A percentile compares a stretch with the other conserved stretches of the same genome.
Conservation (phyloP, 257 asterid genomes). For the Ligustrum vulgare region DNA sequence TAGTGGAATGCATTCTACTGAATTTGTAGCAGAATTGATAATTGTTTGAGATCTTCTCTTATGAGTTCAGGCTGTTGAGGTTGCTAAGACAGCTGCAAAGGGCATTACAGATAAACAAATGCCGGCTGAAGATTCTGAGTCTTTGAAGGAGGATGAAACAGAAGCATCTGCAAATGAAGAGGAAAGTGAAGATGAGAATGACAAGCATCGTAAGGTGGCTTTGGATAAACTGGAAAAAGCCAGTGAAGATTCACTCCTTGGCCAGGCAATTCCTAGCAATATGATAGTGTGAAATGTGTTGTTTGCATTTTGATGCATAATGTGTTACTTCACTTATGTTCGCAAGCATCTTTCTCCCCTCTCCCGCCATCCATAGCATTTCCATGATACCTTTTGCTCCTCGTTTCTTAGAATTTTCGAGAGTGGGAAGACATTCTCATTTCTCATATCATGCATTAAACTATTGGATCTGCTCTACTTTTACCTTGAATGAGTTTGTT, state of each 20-base stretch:
- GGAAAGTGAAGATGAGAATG: constrained; percentile 72
- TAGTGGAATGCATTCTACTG: constrained; percentile 4
- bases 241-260: constrained; percentile 80
- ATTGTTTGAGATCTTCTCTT: constrained; percentile 23
- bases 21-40: constrained; percentile 8
- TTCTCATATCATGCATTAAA: neutral
- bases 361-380: neutral
- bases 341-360: neutral
- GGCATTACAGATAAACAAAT: constrained; percentile 47
- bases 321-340: neutral
- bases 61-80: constrained; percentile 81
- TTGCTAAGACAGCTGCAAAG: constrained; percentile 66
- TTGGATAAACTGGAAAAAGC: constrained; percentile 82
- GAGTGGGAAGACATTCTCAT: neutral
- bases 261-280: constrained; percentile 60
- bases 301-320: neutral
- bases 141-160: constrained; percentile 50
- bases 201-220: constrained; percentile 63
- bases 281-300: neutral
- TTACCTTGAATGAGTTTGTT: neutral
- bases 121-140: constrained; percentile 66
- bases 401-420: neutral
- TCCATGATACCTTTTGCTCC: neutral
- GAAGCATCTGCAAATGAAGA: constrained; percentile 51
- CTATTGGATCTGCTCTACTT: neutral